These are phyloP conservation scores for Lotmaria passim DNA, from an alignment of 208 protist species.

Conservation along the genomic window DNA sequence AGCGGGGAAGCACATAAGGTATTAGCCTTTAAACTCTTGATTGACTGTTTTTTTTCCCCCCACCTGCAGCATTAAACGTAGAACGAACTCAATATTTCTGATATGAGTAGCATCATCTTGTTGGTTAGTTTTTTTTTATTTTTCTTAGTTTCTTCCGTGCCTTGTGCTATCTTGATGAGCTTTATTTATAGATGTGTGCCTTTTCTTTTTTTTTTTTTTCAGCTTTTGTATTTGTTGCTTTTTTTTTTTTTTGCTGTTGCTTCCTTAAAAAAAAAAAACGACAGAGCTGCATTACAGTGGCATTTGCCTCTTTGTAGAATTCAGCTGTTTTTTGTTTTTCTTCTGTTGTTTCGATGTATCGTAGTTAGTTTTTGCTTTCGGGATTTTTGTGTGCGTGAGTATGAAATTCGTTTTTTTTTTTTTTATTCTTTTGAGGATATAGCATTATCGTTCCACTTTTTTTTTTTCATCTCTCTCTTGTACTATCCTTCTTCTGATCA, in stretches of 20 bases:
- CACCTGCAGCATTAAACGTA: too few species aligned
- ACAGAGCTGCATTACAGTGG: neutral
- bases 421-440: neutral
- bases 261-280: too few species aligned
- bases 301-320: neutral
- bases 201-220: conserved; percentile 12
- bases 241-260: neutral
- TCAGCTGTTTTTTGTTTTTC: conserved; percentile 1
- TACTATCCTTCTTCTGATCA: neutral
- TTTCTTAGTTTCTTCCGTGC: too few species aligned
- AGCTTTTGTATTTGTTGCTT: neutral
- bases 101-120: too few species aligned
- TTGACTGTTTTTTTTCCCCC: too few species aligned
- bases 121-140: too few species aligned
- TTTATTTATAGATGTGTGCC: neutral
- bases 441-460: too few species aligned
- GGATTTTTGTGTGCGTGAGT: too few species aligned
- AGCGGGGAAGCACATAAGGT: too few species aligned
- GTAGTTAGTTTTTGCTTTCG: neutral
- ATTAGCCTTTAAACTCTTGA: too few species aligned
- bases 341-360: neutral
- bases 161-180: too few species aligned
- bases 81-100: too few species aligned
- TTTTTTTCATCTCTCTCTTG: conserved; percentile 6
- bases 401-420: neutral